Evolutionary conservation across 2,329 filamentous ascomycete genomes (phyloP).

Genomic region (Clarireedia monteithiana): DNA sequence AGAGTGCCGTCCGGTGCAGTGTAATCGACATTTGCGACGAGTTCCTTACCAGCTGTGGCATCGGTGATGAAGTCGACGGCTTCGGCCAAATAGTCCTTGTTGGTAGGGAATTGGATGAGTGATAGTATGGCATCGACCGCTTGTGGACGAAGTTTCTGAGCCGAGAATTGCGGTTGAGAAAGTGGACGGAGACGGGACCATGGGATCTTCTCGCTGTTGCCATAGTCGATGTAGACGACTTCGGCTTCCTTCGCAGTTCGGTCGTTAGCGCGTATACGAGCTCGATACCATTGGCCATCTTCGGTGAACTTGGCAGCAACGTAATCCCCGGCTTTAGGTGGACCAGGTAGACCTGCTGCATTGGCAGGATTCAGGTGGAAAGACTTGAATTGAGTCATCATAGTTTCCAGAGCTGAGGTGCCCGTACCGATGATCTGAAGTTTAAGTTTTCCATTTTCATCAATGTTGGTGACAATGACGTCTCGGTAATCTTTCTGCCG

Average conservation of each 20-base stretch:
- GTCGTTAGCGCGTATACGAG: slow-evolving; percentile 84
- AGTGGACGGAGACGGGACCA: slow-evolving; percentile 83
- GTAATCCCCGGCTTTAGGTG: slow-evolving; percentile 84
- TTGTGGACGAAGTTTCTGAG: slow-evolving; percentile 77
- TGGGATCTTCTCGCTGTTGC: slow-evolving; percentile 82
- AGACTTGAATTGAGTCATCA: slow-evolving; percentile 86
- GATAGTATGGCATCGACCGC: slow-evolving; percentile 81
- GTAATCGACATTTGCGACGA: slow-evolving; percentile 88
- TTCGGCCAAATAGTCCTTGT: slow-evolving; percentile 75
- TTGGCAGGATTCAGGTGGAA: slow-evolving; percentile 86
- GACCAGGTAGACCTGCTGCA: slow-evolving; percentile 60
- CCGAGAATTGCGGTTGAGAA: slow-evolving; percentile 67
- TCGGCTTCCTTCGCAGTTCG: slow-evolving; percentile 82
- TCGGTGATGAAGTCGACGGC: slow-evolving; percentile 69
- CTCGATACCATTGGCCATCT: slow-evolving; percentile 92
- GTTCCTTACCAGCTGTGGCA: slow-evolving; percentile 63
- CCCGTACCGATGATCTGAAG: slow-evolving; percentile 84
- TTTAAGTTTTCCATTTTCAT: slow-evolving; percentile 75
- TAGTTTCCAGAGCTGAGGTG: slow-evolving; percentile 72
- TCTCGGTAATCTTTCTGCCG: slow-evolving; percentile 86
- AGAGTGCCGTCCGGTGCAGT: slow-evolving; percentile 74
- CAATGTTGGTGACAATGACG: slow-evolving; percentile 85
- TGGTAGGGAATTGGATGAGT: slow-evolving; percentile 79
- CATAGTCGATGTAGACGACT: slow-evolving; percentile 92
- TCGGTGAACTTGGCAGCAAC: slow-evolving; percentile 87